Evolutionary conservation across 2,329 filamentous ascomycete species (phyloP), one percentile per base, ranked within the genome.

Genomic region (Sporothrix variecibatus): DNA sequence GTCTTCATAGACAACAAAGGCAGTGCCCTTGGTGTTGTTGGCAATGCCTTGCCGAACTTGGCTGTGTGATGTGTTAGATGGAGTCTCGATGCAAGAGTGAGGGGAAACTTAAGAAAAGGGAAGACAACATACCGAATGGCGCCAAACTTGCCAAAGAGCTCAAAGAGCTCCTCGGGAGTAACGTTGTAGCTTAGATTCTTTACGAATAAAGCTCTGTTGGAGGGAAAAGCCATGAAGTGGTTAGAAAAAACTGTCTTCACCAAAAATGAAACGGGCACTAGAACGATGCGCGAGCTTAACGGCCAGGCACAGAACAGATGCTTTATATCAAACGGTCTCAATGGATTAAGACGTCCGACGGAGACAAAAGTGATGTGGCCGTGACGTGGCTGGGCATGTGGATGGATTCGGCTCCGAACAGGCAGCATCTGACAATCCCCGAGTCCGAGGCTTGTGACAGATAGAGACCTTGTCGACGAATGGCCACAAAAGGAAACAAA

Each of bases 181-280:
- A 99, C 95, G 93, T 97, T 97, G 90, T 98, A 98, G 92, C 95
- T 97, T 87, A 98, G 90, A 90, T 99, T 98, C 94, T 98, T 98
- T 82, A 98, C 95, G 90, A 98, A 98, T 88, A 99, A 93, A 92
- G 96, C 95, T 92, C 95, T 97, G 79, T 77, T 78, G 74, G 78
- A 74, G 67, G 62, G 43, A 9, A 69, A 71, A 4, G 74, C 76
- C 76, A 77, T 75, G 38, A 20, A 62, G 70, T 76, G 71, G 78
- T 81, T 78, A 81, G 81, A 77, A 69, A 62, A 38, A 51, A 23
- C 38, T n/a, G 28, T 28, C 2, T 31, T 40, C 15, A 43, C n/a
- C 3, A 71, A 49, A 56, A 49, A 12, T 15, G 23, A 38, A 20
- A 64, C 31, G 23, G n/a, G 15, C 26, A 26, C n/a, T 23, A 70